Conservation (phyloP, 1,139 yeast genomes). For the Sugiyamaella pinicola region DNA sequence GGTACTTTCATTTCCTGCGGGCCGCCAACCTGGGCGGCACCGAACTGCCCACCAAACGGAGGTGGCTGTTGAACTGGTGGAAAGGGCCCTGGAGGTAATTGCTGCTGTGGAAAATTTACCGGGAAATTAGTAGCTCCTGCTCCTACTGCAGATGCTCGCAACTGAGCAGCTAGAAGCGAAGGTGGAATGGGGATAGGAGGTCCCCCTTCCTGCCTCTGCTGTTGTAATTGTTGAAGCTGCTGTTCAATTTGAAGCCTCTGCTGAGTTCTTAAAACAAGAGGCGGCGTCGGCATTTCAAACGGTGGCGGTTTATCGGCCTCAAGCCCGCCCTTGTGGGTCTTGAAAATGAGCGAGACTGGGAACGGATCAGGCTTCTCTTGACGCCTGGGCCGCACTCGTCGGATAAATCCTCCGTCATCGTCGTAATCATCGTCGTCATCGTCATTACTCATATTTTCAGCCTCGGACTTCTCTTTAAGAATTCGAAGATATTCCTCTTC, state of each 20-base stretch:
- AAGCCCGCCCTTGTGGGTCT: slow-evolving; percentile 34
- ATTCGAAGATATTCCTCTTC: slow-evolving; percentile 22
- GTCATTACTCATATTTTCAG: slow-evolving; percentile 17
- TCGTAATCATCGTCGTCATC: slow-evolving; percentile 18
- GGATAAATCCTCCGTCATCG: slow-evolving; percentile 15
- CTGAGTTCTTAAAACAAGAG: slow-evolving; percentile 21
- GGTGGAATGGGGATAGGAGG: slow-evolving; percentile 12
- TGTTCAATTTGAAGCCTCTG: slow-evolving; percentile 12
- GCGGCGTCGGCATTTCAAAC: slow-evolving; percentile 33
- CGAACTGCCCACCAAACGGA: background rate
- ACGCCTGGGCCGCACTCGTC: slow-evolving; percentile 13
- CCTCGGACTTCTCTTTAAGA: slow-evolving; percentile 20
- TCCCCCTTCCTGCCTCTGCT: slow-evolving; percentile 5
- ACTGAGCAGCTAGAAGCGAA: background rate
- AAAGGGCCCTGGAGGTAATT: slow-evolving; percentile 9
- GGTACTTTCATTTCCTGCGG: slow-evolving; percentile 4
- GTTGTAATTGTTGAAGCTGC: slow-evolving; percentile 17
- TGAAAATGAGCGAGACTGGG: slow-evolving; percentile 21
- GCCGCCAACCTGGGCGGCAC: background rate
- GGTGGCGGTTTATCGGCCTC: slow-evolving; percentile 31
- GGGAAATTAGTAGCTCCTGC: background rate
- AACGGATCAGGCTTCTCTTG: slow-evolving; percentile 20
- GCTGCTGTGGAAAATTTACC: slow-evolving; percentile 2
- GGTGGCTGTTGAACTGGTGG: slow-evolving; percentile 8
- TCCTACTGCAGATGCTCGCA: slow-evolving; percentile 8